These are phyloP conservation scores for Macrotyloma uniflorum DNA, from an alignment of 306 rosid genomes.

Conservation along the genomic window DNA sequence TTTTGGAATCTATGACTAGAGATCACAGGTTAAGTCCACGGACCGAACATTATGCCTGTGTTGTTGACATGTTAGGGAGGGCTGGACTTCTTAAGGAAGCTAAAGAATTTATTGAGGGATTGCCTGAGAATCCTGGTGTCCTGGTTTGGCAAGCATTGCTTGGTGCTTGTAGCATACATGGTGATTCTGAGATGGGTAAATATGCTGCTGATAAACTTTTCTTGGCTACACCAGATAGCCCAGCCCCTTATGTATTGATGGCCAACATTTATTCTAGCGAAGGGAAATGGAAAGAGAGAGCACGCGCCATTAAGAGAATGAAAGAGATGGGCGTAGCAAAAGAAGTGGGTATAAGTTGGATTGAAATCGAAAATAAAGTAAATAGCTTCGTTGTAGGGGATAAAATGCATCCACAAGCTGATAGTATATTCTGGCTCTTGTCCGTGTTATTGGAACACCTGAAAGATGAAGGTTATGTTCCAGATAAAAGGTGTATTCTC, in stretches of 20 bases:
- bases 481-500: constrained; percentile 68
- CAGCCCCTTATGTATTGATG: constrained; percentile 74
- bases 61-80: constrained; percentile 93
- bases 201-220: constrained; percentile 71
- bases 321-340: constrained; percentile 73
- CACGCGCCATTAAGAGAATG: constrained; percentile 71
- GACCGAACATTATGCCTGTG: constrained; percentile 75
- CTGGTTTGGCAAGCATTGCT: constrained; percentile 91
- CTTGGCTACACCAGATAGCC: constrained; percentile 61
- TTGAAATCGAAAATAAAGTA: constrained; percentile 71
- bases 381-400: constrained; percentile 83
- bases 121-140: constrained; percentile 59
- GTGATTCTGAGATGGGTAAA: constrained; percentile 73
- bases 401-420: constrained; percentile 69
- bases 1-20: constrained; percentile 68
- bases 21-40: constrained; percentile 70
- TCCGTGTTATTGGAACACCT: constrained; percentile 55
- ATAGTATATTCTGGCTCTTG: constrained; percentile 58
- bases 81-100: constrained; percentile 83
- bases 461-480: constrained; percentile 83
- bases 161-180: constrained; percentile 82
- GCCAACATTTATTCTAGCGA: constrained; percentile 83
- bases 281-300: constrained; percentile 93
- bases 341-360: constrained; percentile 86
- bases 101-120: constrained; percentile 54